These are phyloP conservation scores for Myriosclerotinia duriaeana DNA, from an alignment of 2,329 filamentous ascomycete genomes.

Conservation along the genomic window DNA sequence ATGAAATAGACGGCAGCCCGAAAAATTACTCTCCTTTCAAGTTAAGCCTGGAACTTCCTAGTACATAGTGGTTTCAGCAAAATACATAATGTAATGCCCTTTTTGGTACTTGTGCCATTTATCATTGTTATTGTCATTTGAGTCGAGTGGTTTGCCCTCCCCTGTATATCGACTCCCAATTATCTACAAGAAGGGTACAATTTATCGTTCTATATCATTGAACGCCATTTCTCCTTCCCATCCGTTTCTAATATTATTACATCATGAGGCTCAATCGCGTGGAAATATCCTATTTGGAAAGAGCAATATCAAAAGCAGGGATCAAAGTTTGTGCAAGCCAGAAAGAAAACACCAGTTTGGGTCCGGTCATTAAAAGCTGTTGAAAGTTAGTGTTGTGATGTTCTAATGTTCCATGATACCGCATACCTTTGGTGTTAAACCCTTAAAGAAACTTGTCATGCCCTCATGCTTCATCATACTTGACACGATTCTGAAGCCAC, in stretches of 20 bases:
- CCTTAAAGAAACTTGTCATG: conserved; percentile 90
- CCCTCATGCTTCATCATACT: conserved; percentile 96
- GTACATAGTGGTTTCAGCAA: not conserved
- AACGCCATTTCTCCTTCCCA: conserved; percentile 22
- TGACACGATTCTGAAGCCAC: conserved; percentile 83
- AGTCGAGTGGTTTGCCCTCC: conserved; percentile 28
- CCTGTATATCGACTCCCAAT: conserved; percentile 12
- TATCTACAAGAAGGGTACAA: conserved; percentile 30
- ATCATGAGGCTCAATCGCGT: conserved; percentile 5
- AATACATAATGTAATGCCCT: not conserved
- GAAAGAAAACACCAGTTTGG: conserved; percentile 99
- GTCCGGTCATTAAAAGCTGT: conserved; percentile 93
- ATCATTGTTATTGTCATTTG: conserved; percentile 23
- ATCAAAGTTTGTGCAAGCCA: conserved; percentile 99
- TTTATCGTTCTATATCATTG: conserved; percentile 27
- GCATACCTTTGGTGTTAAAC: conserved; percentile 80
- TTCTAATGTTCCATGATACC: not conserved
- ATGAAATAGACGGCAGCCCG: too few relatives aligned
- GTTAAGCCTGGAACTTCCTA: not conserved
- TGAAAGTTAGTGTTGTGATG: conserved; percentile 24
- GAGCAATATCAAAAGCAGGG: conserved; percentile 73
- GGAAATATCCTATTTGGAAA: conserved; percentile 35
- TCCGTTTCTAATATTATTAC: conserved; percentile 26
- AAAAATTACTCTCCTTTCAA: too few relatives aligned
- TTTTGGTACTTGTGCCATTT: not conserved